These are phyloP conservation scores for Globisporangium polare DNA, from an alignment of 352 stramenopile genomes.

Conservation along the genomic window DNA sequence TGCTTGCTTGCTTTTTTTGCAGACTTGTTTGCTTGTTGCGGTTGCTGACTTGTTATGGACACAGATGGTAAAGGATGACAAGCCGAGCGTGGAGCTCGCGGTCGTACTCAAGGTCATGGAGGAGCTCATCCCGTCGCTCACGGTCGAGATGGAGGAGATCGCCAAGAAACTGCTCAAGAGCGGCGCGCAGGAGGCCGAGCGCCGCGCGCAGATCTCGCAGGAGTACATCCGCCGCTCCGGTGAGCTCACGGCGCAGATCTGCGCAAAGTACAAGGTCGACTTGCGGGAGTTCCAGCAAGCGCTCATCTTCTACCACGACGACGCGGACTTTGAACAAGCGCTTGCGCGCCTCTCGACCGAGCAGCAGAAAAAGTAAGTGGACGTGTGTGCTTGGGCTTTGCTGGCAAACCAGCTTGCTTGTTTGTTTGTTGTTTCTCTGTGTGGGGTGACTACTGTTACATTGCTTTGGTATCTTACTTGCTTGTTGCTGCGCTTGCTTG, in stretches of 20 bases:
- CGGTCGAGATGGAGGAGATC: conserved; percentile 71
- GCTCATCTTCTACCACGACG: conserved; percentile 79
- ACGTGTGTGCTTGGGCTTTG: not conserved
- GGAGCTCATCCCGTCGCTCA: conserved; percentile 65
- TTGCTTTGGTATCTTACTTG: conserved; percentile 9
- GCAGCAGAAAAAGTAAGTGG: conserved; percentile 62
- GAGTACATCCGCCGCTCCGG: conserved; percentile 67
- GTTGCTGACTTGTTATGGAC: not conserved
- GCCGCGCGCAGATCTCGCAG: conserved; percentile 51
- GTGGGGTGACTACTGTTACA: conserved; percentile 9
- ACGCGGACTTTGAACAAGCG: conserved; percentile 54
- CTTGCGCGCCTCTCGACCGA: conserved; percentile 56
- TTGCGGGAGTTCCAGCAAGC: conserved; percentile 68
- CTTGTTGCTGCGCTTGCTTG: not conserved
- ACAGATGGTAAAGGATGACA: conserved; percentile 52
- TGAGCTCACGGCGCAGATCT: conserved; percentile 53
- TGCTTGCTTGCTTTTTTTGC: not conserved
- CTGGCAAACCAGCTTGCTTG: conserved; percentile 6
- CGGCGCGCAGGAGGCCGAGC: conserved; percentile 27
- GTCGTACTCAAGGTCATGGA: conserved; percentile 67
- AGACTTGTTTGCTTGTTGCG: not conserved
- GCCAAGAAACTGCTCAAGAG: conserved; percentile 11
- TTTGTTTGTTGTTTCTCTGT: conserved; percentile 6
- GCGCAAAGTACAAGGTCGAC: conserved; percentile 43
- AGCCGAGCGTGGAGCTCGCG: conserved; percentile 53